Conservation (phyloP, 1,284 basidiomycete genomes). For the Ustilago lituana region DNA sequence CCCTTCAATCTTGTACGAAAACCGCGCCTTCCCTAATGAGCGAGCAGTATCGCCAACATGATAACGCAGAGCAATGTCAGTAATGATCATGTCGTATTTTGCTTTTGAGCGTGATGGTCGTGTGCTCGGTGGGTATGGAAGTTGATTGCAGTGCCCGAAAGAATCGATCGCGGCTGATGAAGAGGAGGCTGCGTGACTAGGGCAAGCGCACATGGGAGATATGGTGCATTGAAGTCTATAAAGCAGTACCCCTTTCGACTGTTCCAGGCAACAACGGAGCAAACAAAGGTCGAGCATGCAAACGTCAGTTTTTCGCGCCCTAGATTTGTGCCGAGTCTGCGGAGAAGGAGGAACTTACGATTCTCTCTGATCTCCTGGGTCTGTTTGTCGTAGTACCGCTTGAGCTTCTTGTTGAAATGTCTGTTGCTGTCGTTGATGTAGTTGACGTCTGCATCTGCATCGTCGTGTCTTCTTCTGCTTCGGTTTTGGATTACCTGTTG, state of each 20-base stretch:
- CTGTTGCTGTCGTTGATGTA: slow-evolving; percentile 99
- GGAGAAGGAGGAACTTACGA: slow-evolving; percentile 16
- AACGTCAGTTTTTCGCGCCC: no score
- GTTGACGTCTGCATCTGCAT: slow-evolving; percentile 92
- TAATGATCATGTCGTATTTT: neutral
- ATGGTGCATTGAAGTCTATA: slow-evolving; percentile 4
- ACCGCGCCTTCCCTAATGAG: no score
- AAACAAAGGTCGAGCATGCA: no score
- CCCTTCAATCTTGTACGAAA: no score
- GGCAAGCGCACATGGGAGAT: slow-evolving; percentile 1
- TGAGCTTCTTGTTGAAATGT: slow-evolving; percentile 99
- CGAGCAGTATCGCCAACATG: neutral
- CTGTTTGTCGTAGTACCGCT: slow-evolving; percentile 96
- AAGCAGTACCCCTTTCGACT: slow-evolving; percentile 51
- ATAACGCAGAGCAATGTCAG: slow-evolving; percentile 1
- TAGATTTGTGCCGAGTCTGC: no score
- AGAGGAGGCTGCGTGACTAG: no score
- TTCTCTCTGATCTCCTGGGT: slow-evolving; percentile 76
- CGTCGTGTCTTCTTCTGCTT: slow-evolving; percentile 85
- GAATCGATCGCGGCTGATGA: no score
- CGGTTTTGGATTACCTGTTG: slow-evolving; percentile 72
- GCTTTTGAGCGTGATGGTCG: neutral
- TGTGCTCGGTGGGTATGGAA: neutral
- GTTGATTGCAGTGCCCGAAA: neutral
- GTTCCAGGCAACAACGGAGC: neutral